These are phyloP conservation scores for Phytophthora colocasiae DNA, from an alignment of 352 stramenopile species.

Conservation along the genomic window DNA sequence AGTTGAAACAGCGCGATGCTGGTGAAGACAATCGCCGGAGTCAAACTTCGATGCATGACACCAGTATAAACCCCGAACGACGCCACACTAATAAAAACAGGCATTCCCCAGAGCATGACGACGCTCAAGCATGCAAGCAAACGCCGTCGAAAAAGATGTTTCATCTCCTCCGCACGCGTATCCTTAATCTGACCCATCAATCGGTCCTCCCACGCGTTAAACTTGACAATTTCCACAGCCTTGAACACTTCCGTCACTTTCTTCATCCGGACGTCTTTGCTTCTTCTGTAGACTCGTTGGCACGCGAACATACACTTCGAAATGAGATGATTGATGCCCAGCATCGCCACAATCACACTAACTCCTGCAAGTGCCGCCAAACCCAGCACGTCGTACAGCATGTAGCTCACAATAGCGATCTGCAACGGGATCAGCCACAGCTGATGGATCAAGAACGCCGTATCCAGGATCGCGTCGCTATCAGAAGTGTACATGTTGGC, in stretches of 20 bases:
- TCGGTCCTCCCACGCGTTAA: constrained; percentile 91
- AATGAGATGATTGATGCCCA: constrained; percentile 47
- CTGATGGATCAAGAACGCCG: constrained; percentile 62
- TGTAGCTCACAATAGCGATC: constrained; percentile 48
- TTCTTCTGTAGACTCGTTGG: constrained; percentile 32
- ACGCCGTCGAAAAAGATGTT: constrained; percentile 37
- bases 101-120: constrained; percentile 54
- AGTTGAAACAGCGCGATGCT: constrained; percentile 79
- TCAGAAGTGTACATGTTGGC: constrained; percentile 73
- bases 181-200: constrained; percentile 72
- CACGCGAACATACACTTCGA: constrained; percentile 41
- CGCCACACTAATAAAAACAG: constrained; percentile 53
- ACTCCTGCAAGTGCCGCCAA: constrained; percentile 49
- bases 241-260: constrained; percentile 67
- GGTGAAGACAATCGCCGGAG: constrained; percentile 71
- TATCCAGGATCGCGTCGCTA: constrained; percentile 48
- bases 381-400: constrained; percentile 54
- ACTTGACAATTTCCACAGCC: constrained; percentile 93
- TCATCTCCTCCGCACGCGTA: constrained; percentile 42
- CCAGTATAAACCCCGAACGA: constrained; percentile 55
- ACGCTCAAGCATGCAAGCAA: constrained; percentile 42
- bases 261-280: constrained; percentile 68
- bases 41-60: constrained; percentile 86
- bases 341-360: constrained; percentile 44
- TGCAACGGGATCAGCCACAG: constrained; percentile 69